A percentile compares a stretch with the other conserved stretches of the same genome.
phyloP scores from a whole-genome alignment of 306 rosid species.

The Dalbergia cultrata region DNA sequence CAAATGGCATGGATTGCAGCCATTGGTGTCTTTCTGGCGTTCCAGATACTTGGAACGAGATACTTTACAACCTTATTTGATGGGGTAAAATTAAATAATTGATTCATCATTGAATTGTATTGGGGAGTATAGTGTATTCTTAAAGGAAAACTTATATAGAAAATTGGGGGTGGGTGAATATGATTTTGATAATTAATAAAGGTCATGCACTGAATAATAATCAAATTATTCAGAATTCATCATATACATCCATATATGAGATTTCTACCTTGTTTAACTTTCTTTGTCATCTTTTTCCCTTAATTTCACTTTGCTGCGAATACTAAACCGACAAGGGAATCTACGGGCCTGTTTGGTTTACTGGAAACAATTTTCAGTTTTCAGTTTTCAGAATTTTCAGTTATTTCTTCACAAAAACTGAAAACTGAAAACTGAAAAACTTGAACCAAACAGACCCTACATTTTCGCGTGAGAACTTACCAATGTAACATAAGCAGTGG shows the following conservation, averaged over 20 bases:
- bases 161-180: constrained; percentile 4
- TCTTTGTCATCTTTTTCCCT: background rate
- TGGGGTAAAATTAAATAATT: background rate
- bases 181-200: background rate
- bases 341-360: no score
- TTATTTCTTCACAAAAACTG: no score
- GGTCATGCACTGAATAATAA: constrained; percentile 1
- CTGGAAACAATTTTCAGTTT: no score
- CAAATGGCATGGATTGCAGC: constrained; percentile 71
- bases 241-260: background rate
- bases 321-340: background rate
- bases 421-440: no score
- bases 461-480: no score
- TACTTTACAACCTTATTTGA: constrained; percentile 74
- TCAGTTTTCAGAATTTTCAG: no score
- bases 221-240: constrained; percentile 13
- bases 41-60: constrained; percentile 94
- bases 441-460: no score
- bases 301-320: background rate
- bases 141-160: constrained; percentile 12
- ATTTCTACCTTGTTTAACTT: background rate
- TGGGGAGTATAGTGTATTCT: constrained; percentile 32
- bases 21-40: constrained; percentile 98
- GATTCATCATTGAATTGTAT: constrained; percentile 29
- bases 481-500: no score